phyloP scores from a whole-genome alignment of 1,284 basidiomycete genomes.

The Cutaneotrichosporon daszewskae region DNA sequence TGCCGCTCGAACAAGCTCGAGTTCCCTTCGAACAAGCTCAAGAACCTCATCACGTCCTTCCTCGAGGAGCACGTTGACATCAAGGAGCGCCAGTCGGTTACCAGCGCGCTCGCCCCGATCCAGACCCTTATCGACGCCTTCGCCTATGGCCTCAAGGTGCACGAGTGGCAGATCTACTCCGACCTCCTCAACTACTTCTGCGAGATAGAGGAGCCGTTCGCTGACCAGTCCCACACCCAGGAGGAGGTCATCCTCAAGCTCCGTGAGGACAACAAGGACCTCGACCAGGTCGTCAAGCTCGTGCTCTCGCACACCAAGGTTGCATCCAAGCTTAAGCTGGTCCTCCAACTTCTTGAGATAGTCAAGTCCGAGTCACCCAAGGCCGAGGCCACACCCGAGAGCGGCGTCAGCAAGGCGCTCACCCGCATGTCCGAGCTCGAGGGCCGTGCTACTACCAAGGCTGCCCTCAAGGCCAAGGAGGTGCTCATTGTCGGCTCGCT shows the following conservation, averaged over 20 bases:
- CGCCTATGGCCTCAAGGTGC: conserved; percentile 73
- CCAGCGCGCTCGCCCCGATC: conserved; percentile 64
- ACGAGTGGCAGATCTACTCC: conserved; percentile 60
- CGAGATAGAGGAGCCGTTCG: conserved; percentile 85
- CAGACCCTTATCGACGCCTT: conserved; percentile 77
- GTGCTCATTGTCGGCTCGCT: conserved; percentile 92
- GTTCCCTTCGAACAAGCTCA: conserved; percentile 66
- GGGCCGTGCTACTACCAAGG: conserved; percentile 74
- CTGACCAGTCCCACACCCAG: conserved; percentile 67
- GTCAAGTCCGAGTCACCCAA: conserved; percentile 74
- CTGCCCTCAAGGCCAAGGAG: conserved; percentile 93
- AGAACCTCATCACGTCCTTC: conserved; percentile 65
- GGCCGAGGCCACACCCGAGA: conserved; percentile 54
- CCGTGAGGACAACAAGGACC: conserved; percentile 86
- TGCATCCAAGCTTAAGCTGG: conserved; percentile 83
- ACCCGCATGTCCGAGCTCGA: conserved; percentile 61
- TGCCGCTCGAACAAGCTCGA: conserved; percentile 68
- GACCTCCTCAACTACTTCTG: conserved; percentile 46
- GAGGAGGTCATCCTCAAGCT: conserved; percentile 84
- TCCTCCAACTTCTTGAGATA: conserved; percentile 79
- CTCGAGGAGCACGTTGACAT: conserved; percentile 73
- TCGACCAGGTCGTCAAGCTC: conserved; percentile 80
- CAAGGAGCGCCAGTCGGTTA: conserved; percentile 72
- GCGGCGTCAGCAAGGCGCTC: conserved; percentile 39
- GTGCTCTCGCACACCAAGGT: conserved; percentile 95